These are phyloP conservation scores for Phtheirospermum japonicum DNA, from an alignment of 257 asterid species.

Conservation along the genomic window DNA sequence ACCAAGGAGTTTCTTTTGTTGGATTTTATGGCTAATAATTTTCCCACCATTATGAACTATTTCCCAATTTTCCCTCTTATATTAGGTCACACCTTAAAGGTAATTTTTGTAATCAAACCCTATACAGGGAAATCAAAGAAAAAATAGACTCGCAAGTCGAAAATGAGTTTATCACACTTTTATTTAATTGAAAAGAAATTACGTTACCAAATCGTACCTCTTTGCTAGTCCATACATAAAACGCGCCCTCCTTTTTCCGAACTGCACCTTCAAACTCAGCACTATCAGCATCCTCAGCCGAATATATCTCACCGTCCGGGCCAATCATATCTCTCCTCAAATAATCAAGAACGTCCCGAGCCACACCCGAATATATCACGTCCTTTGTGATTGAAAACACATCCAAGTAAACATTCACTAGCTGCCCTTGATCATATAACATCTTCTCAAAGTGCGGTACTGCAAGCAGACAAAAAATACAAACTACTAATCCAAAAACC, in stretches of 20 bases:
- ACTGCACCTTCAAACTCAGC: constrained; percentile 70
- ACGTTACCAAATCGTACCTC: constrained; percentile 50
- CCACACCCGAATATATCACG: constrained; percentile 47
- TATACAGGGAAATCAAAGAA: no score
- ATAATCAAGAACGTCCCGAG: constrained; percentile 84
- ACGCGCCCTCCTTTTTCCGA: constrained; percentile 88
- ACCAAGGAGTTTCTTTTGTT: no score
- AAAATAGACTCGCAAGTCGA: no score
- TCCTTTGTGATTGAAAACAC: constrained; percentile 73
- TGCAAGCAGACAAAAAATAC: constrained; percentile 35
- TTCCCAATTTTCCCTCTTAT: no score
- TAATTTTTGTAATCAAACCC: no score
- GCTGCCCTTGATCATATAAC: constrained; percentile 98
- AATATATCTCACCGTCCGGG: constrained; percentile 77
- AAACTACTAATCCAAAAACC: not conserved
- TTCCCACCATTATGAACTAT: no score
- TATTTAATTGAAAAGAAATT: not conserved
- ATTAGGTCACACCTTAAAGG: no score
- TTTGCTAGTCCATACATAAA: constrained; percentile 74
- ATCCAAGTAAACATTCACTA: constrained; percentile 68
- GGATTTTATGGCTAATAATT: no score
- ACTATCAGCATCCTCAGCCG: constrained; percentile 99
- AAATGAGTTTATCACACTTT: not conserved
- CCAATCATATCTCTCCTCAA: constrained; percentile 95
- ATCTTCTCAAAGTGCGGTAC: constrained; percentile 99